Base-by-base conservation (phyloP, 2,329 filamentous ascomycete genomes). In the Beauveria sp. region DNA sequence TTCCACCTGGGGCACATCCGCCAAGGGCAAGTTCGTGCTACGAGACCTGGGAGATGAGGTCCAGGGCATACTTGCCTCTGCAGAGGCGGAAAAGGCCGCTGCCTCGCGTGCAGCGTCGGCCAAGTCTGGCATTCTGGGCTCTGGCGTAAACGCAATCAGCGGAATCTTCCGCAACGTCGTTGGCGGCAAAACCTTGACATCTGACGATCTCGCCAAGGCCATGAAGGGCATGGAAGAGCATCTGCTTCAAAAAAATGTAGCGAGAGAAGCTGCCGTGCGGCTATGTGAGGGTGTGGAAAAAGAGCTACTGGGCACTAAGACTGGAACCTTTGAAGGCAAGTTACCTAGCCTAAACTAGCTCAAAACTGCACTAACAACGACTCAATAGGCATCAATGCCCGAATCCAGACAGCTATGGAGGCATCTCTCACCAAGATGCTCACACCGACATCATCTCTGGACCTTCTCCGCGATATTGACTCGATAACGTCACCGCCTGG, bases 141-240 rank as follows among this genome's bases (percentile, higher is more conserved):
- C 91, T 5, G 86, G 92, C 60, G 80, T 96, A 61, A 91, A 85
- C 70, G 90, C 90, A 16, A 89, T 97, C 64, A 87, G 90, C 59
- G 90, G 91, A 20, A 84, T 97, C 61, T 96, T 99, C 79, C 86
- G 91, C 66, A 97, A 97, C 71, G 89, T 99, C 44, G 89, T 99
- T 0, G 94, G 94, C 59, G 94, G 96, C 65, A 97, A 97, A 79
- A 91, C 88, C 0, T 77, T 99, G 69, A 96, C 91, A 1, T 90
- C 92, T 72, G 85, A 89, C 65, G 93, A 97, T 70, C 82, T 99
- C 24, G 89, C 91, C 64, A 96, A 96, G 73, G 90, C 94, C 2
- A 87, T 99, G 77, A 94, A 93, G 75, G 90, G 89, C 37, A 97
- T 99, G 91, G 91, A 97, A 71, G 91, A 96, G 61, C 93, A 97